Percentiles rank a stretch among this genome's conserved stretches.
Conservation (phyloP, 495 filamentous ascomycete species). For the Aeminium ludgeri region DNA sequence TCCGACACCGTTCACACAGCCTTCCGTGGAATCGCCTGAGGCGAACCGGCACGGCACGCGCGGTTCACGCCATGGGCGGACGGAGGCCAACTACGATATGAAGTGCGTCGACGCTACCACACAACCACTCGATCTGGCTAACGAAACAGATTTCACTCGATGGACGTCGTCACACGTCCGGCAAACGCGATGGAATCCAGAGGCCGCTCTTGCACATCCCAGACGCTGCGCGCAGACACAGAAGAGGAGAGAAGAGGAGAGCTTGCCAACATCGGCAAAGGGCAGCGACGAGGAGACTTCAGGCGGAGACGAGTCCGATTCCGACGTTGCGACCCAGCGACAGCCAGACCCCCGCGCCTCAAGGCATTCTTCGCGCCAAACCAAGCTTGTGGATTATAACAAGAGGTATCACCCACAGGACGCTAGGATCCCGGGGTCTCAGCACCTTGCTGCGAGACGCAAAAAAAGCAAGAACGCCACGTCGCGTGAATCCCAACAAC, state of each 20-base stretch:
- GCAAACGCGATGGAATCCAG: background rate
- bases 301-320: conserved; percentile 2
- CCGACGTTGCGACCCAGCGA: background rate
- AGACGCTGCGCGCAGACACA: too few relatives aligned
- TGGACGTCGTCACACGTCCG: background rate
- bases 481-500: too few relatives aligned
- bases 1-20: too few relatives aligned
- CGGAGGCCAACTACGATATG: conserved; percentile 17
- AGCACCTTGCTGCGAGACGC: too few relatives aligned
- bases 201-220: too few relatives aligned
- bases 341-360: conserved; percentile 3
- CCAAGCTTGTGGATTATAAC: conserved; percentile 6
- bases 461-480: too few relatives aligned
- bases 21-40: background rate
- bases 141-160: background rate
- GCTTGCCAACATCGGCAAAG: background rate
- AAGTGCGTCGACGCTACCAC: conserved; percentile 19
- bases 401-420: conserved; percentile 7
- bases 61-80: background rate
- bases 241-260: conserved; percentile 7
- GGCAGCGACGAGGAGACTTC: background rate
- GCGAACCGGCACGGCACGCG: background rate
- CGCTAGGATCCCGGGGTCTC: background rate
- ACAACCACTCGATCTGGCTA: conserved; percentile 15
- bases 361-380: conserved; percentile 2